Evolutionary conservation across 2,329 filamentous ascomycete genomes (phyloP).

Genomic region (Nannizziopsis arthrosporioides): DNA sequence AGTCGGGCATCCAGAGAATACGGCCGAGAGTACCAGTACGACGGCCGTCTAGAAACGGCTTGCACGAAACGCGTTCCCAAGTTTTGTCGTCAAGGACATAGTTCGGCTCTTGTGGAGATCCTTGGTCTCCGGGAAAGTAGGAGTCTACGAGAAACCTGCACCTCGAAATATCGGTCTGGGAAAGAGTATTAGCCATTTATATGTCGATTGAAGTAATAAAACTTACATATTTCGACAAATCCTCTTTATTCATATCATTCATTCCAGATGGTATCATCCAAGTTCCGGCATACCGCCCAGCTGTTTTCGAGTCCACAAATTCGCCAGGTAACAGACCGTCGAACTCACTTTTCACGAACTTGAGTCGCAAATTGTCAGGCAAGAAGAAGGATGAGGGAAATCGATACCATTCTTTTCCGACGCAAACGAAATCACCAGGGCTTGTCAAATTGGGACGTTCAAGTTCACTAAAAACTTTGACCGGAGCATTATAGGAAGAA

Average conservation of each 20-base stretch:
- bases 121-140: conserved; percentile 50
- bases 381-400: conserved; percentile 91
- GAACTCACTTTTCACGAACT: conserved; percentile 87
- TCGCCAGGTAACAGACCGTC: conserved; percentile 78
- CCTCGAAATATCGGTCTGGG: conserved; percentile 52
- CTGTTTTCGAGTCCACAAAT: conserved; percentile 61
- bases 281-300: conserved; percentile 69
- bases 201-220: conserved; percentile 22
- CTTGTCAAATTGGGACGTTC: conserved; percentile 42
- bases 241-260: conserved; percentile 85
- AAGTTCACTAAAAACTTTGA: conserved; percentile 47
- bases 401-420: conserved; percentile 97
- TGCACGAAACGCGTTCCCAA: conserved; percentile 69
- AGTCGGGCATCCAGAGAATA: conserved; percentile 69
- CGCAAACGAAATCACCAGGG: conserved; percentile 62
- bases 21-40: conserved; percentile 63
- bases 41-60: conserved; percentile 67
- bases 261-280: conserved; percentile 72
- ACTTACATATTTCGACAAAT: conserved; percentile 66
- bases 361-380: conserved; percentile 68
- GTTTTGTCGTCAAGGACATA: conserved; percentile 60
- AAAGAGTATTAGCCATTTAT: neutral
- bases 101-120: conserved; percentile 64
- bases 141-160: conserved; percentile 86
- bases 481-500: conserved; percentile 71